Evolutionary conservation across 306 rosid species (phyloP).

Genomic region (Castanospermum australe): DNA sequence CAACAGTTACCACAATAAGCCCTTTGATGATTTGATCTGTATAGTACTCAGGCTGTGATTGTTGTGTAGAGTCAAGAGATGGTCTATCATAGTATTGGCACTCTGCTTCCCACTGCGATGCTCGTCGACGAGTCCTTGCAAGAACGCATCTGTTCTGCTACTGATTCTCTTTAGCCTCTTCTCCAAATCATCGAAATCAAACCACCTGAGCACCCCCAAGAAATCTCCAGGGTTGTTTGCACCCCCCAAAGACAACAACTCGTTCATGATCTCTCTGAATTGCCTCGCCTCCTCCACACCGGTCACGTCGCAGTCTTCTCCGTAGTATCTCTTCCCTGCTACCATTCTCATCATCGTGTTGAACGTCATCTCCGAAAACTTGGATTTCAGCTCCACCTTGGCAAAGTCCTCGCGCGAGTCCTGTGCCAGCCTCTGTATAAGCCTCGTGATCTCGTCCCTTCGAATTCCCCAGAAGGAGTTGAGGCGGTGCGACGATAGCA

Average conservation of each 20-base stretch:
- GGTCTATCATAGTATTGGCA: slow-evolving; percentile 16
- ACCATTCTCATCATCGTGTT: slow-evolving; percentile 48
- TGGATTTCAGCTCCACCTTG: slow-evolving; percentile 30
- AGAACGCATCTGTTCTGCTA: not conserved
- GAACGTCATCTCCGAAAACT: slow-evolving; percentile 30
- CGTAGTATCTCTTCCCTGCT: slow-evolving; percentile 22
- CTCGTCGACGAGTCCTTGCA: slow-evolving; percentile 16
- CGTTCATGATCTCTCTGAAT: slow-evolving; percentile 7
- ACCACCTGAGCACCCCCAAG: not conserved
- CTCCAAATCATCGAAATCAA: slow-evolving; percentile 20
- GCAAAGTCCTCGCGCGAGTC: not conserved
- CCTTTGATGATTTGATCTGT: slow-evolving; percentile 30
- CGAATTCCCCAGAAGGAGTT: slow-evolving; percentile 10
- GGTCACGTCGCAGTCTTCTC: no score
- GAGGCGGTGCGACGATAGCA: slow-evolving; percentile 32
- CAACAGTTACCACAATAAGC: not conserved
- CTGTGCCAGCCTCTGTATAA: not conserved
- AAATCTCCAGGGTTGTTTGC: slow-evolving; percentile 15
- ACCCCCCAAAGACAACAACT: not conserved
- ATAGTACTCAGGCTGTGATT: slow-evolving; percentile 24
- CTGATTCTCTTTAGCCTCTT: slow-evolving; percentile 8
- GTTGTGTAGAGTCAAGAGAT: slow-evolving; percentile 21
- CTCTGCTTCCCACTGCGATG: not conserved
- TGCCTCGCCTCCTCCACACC: slow-evolving; percentile 1
- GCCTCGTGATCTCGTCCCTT: slow-evolving; percentile 28